Evolutionary conservation across 225 moss, liverwort and hornwort species (phyloP).

Genomic region (Pleurozium schreberi): DNA sequence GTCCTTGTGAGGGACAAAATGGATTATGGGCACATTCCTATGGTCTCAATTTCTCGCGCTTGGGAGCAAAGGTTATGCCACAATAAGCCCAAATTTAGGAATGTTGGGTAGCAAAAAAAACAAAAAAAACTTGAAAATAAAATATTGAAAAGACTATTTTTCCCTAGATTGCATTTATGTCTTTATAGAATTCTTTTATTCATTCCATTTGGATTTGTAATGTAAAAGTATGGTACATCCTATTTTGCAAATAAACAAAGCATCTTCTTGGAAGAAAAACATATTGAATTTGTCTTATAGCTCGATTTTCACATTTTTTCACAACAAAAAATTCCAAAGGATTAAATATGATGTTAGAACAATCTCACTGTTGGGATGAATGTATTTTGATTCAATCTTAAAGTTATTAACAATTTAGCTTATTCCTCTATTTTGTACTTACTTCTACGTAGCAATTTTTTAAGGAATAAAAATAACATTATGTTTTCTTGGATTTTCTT

Average conservation of each 20-base stretch:
- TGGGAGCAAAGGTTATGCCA: fast-evolving
- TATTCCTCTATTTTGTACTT: no score
- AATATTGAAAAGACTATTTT: no score
- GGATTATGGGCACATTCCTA: fast-evolving
- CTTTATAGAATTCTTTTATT: not conserved
- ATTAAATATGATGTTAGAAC: no score
- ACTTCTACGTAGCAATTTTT: no score
- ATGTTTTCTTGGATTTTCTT: no score
- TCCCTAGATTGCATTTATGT: not conserved
- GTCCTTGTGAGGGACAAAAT: not conserved
- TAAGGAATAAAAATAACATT: no score
- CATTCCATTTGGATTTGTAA: not conserved
- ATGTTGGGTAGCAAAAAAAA: fast-evolving
- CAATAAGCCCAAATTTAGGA: no score
- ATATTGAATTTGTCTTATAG: not conserved
- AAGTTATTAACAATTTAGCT: no score
- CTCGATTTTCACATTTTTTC: not conserved
- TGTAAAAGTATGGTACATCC: not conserved
- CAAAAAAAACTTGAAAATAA: not conserved
- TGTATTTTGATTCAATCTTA: no score
- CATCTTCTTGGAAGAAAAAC: not conserved
- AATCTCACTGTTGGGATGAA: no score
- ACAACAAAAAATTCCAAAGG: not conserved
- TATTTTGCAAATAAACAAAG: not conserved
- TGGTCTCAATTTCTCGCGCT: not conserved